A percentile compares a stretch with the other conserved stretches of the same genome.
Evolutionary conservation across 495 filamentous ascomycete genomes (phyloP).

Genomic region (Penicillium coffeae): DNA sequence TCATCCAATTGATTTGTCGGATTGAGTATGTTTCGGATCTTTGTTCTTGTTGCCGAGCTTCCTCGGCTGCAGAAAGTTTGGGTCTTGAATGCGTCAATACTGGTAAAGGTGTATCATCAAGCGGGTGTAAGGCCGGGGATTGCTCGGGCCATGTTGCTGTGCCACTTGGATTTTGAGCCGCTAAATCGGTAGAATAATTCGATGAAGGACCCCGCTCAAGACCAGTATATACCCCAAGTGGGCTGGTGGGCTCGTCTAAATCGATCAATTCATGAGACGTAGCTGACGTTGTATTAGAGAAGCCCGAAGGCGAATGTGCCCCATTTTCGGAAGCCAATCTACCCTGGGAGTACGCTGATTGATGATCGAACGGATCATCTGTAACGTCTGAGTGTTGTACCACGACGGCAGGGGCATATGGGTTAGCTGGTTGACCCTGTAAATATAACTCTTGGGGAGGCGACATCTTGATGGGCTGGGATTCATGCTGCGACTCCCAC

Average conservation of each 20-base stretch:
- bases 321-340: slow-evolving; percentile 20
- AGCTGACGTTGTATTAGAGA: slow-evolving; percentile 28
- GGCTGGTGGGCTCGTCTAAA: slow-evolving; percentile 18
- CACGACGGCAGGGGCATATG: slow-evolving; percentile 14
- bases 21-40: slow-evolving; percentile 67
- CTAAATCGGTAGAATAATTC: slow-evolving; percentile 12
- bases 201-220: slow-evolving; percentile 10
- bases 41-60: slow-evolving; percentile 40
- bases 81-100: slow-evolving; percentile 5
- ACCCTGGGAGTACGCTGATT: slow-evolving; percentile 8
- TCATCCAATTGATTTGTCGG: slow-evolving; percentile 61
- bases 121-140: not conserved
- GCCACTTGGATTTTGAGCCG: not conserved
- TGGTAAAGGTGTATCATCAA: not conserved
- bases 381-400: slow-evolving; percentile 8
- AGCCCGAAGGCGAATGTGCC: slow-evolving; percentile 20
- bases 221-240: slow-evolving; percentile 4
- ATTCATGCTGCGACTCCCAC: slow-evolving; percentile 19
- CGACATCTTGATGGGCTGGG: slow-evolving; percentile 13
- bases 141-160: not conserved
- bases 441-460: slow-evolving; percentile 16
- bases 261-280: slow-evolving; percentile 42
- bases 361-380: slow-evolving; percentile 1
- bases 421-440: slow-evolving; percentile 15
- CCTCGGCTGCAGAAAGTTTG: slow-evolving; percentile 30